Conservation (phyloP, 345 rosid genomes). For the Erucastrum elatum region DNA sequence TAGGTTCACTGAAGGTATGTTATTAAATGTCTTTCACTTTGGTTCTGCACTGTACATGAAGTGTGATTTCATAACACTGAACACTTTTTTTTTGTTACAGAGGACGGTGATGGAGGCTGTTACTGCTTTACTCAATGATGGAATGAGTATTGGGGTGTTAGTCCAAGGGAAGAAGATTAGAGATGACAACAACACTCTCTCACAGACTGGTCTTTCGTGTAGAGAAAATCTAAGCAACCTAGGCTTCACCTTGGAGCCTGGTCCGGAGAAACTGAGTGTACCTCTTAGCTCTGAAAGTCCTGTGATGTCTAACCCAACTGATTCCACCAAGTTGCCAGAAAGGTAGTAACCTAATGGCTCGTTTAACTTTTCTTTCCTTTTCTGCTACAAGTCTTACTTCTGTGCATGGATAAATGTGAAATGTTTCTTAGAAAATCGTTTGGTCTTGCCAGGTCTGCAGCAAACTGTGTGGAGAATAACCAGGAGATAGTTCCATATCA, state of each 20-base stretch:
- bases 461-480: slow-evolving; percentile 45
- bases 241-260: slow-evolving; percentile 87
- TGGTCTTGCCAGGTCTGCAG: slow-evolving; percentile 51
- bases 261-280: slow-evolving; percentile 38
- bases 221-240: slow-evolving; percentile 61
- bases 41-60: slow-evolving; percentile 7
- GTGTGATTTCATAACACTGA: neutral
- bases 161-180: slow-evolving; percentile 86
- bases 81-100: slow-evolving; percentile 42
- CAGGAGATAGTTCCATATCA: slow-evolving; percentile 45
- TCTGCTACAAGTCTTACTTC: neutral
- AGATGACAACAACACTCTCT: slow-evolving; percentile 76
- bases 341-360: slow-evolving; percentile 47
- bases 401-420: slow-evolving; percentile 10
- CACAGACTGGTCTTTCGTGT: slow-evolving; percentile 73
- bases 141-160: slow-evolving; percentile 72
- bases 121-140: slow-evolving; percentile 72
- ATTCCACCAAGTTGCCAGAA: slow-evolving; percentile 33
- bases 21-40: neutral
- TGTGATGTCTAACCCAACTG: slow-evolving; percentile 41
- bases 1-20: slow-evolving; percentile 86
- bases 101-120: slow-evolving; percentile 81
- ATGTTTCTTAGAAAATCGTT: slow-evolving; percentile 15
- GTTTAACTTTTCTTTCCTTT: neutral
- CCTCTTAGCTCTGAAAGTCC: slow-evolving; percentile 50